Conservation (phyloP, 2,329 filamentous ascomycete genomes). For the Arachnomyces sp. region DNA sequence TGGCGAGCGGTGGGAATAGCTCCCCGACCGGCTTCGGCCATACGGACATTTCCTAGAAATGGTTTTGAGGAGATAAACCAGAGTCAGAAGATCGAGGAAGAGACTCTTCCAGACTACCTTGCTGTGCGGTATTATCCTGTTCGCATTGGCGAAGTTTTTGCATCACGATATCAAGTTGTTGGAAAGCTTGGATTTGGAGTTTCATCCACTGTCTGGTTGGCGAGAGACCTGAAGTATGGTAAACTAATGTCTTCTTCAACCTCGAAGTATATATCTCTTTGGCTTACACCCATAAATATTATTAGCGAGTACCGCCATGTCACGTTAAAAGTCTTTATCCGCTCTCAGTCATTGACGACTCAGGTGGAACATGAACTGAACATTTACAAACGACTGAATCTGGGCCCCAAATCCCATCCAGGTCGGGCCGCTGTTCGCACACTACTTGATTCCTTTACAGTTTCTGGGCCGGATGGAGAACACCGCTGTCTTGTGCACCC, state of each 20-base stretch:
- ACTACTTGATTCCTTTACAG: conserved; percentile 13
- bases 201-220: conserved; percentile 37
- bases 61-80: conserved; percentile 15
- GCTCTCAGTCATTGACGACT: too few species aligned
- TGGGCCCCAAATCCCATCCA: conserved; percentile 11
- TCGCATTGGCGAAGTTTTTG: conserved; percentile 26
- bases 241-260: background rate
- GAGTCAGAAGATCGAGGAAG: background rate
- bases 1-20: too few species aligned
- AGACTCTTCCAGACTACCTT: background rate
- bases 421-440: conserved; percentile 13
- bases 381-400: conserved; percentile 13
- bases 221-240: conserved; percentile 23
- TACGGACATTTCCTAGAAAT: conserved; percentile 31
- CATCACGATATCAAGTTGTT: conserved; percentile 29
- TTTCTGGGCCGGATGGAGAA: conserved; percentile 12
- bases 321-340: conserved; percentile 16
- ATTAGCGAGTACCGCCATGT: conserved; percentile 11
- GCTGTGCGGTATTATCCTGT: conserved; percentile 31
- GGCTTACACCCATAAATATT: background rate
- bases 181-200: conserved; percentile 39
- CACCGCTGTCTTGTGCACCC: conserved; percentile 19
- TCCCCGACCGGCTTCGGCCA: too few species aligned
- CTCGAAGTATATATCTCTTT: background rate
- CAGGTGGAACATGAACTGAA: conserved; percentile 11